phyloP scores from a whole-genome alignment of 2,329 filamentous ascomycete species.

The Botrytis byssoidea region DNA sequence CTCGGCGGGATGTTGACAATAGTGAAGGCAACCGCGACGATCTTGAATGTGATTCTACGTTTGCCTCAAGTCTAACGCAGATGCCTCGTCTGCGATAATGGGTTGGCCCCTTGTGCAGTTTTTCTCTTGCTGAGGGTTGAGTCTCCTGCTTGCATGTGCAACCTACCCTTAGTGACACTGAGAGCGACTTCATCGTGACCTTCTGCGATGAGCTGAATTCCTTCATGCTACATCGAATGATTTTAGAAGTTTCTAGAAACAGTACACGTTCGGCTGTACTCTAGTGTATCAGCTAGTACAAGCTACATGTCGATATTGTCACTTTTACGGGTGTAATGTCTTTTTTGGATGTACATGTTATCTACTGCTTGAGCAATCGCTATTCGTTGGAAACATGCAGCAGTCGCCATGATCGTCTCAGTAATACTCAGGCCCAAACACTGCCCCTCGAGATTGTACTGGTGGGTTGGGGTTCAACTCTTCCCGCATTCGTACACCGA shows the following conservation, averaged over 20 bases:
- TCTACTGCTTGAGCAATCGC: not conserved
- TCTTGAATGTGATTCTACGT: not conserved
- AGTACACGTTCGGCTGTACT: not conserved
- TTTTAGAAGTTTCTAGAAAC: conserved; percentile 14
- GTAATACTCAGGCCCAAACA: not conserved
- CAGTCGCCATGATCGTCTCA: not conserved
- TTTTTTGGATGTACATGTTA: not conserved
- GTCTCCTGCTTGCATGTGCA: not conserved
- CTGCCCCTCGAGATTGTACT: conserved; percentile 3
- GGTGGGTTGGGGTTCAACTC: not conserved
- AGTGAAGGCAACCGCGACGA: not conserved
- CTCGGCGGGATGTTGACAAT: not conserved
- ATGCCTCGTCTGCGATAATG: not conserved
- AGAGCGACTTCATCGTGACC: conserved; percentile 4
- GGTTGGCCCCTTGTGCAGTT: not conserved
- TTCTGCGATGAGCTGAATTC: not conserved
- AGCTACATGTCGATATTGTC: not conserved
- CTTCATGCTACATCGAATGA: not conserved
- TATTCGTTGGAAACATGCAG: not conserved
- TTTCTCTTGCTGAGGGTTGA: not conserved
- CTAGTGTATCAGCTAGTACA: conserved; percentile 5
- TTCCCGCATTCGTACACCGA: conserved; percentile 16
- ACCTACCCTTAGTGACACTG: not conserved
- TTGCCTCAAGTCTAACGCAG: not conserved
- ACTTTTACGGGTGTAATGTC: not conserved